These are phyloP conservation scores for Nectriaceae sp. DNA, from an alignment of 2,329 filamentous ascomycete genomes.

Conservation along the genomic window DNA sequence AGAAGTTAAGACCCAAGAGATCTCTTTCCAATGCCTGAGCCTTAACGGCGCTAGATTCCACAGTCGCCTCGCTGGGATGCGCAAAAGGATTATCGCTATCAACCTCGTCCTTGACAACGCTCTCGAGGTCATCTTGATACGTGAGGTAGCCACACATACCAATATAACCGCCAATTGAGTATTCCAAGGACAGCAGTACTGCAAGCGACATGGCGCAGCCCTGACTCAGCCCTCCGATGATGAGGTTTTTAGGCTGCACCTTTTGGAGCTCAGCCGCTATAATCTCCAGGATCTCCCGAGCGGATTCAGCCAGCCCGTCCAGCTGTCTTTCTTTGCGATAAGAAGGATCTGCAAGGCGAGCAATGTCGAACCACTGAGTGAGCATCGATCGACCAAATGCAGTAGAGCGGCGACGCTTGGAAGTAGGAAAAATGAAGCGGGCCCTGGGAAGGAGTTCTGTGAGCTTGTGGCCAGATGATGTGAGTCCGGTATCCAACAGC, in stretches of 20 bases:
- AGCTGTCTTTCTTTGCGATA: too few relatives aligned
- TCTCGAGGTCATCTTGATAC: slow-evolving; percentile 38
- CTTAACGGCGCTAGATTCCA: slow-evolving; percentile 18
- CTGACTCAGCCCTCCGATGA: slow-evolving; percentile 55
- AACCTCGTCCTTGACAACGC: slow-evolving; percentile 19
- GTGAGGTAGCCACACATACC: slow-evolving; percentile 51
- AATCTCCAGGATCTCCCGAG: slow-evolving; percentile 34
- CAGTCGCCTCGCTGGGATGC: slow-evolving; percentile 9
- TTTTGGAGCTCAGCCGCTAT: slow-evolving; percentile 34
- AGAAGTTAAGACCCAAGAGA: slow-evolving; percentile 27
- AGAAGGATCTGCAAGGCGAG: too few relatives aligned
- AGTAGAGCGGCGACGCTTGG: slow-evolving; percentile 44
- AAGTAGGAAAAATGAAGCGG: slow-evolving; percentile 55
- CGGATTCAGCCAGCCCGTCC: slow-evolving; percentile 47
- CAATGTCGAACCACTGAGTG: too few relatives aligned
- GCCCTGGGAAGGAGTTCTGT: slow-evolving; percentile 38
- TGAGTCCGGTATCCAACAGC: slow-evolving; percentile 30
- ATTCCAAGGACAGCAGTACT: slow-evolving; percentile 41
- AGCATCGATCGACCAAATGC: slow-evolving; percentile 44
- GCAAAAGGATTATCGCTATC: slow-evolving; percentile 27
- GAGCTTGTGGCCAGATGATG: slow-evolving; percentile 26
- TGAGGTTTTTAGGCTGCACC: slow-evolving; percentile 38
- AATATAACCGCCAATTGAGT: slow-evolving; percentile 42
- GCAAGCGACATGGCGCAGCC: slow-evolving; percentile 51
- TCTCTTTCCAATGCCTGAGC: slow-evolving; percentile 34